These are phyloP conservation scores for Lojkania enalia DNA, from an alignment of 2,329 filamentous ascomycete species.

Conservation along the genomic window DNA sequence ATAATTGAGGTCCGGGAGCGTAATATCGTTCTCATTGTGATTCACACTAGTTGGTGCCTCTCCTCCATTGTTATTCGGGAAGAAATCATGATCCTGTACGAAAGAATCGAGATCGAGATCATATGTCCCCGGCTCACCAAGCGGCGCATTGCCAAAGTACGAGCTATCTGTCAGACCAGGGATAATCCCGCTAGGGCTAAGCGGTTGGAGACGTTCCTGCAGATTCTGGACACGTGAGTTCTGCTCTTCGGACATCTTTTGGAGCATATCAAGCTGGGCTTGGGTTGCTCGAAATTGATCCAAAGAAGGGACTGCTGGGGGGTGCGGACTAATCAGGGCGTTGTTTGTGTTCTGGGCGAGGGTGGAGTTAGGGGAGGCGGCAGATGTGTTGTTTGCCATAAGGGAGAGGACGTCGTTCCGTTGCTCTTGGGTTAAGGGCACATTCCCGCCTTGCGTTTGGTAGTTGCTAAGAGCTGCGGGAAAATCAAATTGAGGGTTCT, in stretches of 20 bases:
- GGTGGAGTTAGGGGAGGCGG: conserved; percentile 31
- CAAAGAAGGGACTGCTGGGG: conserved; percentile 60
- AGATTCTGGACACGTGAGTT: conserved; percentile 76
- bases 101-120: conserved; percentile 62
- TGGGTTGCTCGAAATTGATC: conserved; percentile 69
- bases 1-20: conserved; percentile 34
- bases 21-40: conserved; percentile 8
- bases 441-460: conserved; percentile 50
- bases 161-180: conserved; percentile 60
- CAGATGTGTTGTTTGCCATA: conserved; percentile 52
- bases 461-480: conserved; percentile 52
- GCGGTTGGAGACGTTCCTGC: conserved; percentile 72
- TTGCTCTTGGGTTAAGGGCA: conserved; percentile 53
- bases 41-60: not conserved
- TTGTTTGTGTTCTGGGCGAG: conserved; percentile 53
- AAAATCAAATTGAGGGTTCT: conserved; percentile 50
- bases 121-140: conserved; percentile 44
- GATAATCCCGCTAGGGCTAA: conserved; percentile 78
- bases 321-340: conserved; percentile 58
- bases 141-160: conserved; percentile 41
- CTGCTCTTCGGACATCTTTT: conserved; percentile 78
- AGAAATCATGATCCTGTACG: conserved; percentile 60
- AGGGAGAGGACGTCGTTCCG: conserved; percentile 53
- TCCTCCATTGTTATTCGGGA: conserved; percentile 35
- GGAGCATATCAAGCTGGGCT: conserved; percentile 76